Percentiles rank a stretch among this genome's conserved stretches.
Evolutionary conservation across 805 yeast species (phyloP).

Genomic region (Priceomyces fermenticarens): DNA sequence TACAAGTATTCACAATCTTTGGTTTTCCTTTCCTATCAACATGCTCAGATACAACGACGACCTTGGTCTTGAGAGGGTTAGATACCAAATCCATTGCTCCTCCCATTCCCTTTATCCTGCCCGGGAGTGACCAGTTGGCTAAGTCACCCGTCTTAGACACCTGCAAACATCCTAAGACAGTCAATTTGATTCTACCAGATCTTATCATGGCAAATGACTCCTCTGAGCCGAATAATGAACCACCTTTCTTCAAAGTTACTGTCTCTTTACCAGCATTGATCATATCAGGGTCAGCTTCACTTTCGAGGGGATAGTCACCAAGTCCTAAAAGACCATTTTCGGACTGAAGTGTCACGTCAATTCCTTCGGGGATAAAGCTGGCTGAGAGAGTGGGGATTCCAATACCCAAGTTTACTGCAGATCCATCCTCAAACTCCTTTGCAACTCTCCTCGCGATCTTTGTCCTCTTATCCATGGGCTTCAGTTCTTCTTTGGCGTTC

Average conservation of each 20-base stretch:
- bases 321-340: slow-evolving; percentile 51
- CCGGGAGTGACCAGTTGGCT: slow-evolving; percentile 54
- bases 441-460: slow-evolving; percentile 45
- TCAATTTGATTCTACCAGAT: slow-evolving; percentile 41
- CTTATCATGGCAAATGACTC: slow-evolving; percentile 52
- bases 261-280: slow-evolving; percentile 54
- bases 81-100: slow-evolving; percentile 55
- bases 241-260: slow-evolving; percentile 44
- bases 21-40: slow-evolving; percentile 45
- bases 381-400: slow-evolving; percentile 53
- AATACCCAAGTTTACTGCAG: slow-evolving; percentile 45
- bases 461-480: slow-evolving; percentile 20
- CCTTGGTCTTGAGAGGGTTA: slow-evolving; percentile 42
- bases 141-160: slow-evolving; percentile 47
- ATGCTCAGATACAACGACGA: slow-evolving; percentile 48
- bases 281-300: slow-evolving; percentile 46
- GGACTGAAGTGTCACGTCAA: slow-evolving; percentile 42
- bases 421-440: slow-evolving; percentile 42
- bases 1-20: slow-evolving; percentile 43
- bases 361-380: slow-evolving; percentile 30
- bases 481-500: slow-evolving; percentile 6
- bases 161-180: slow-evolving; percentile 49
- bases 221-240: slow-evolving; percentile 47
- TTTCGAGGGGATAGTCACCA: slow-evolving; percentile 51
- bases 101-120: slow-evolving; percentile 51